Base-by-base conservation (phyloP, 805 yeast genomes). In the Yamadazyma philogaea region DNA sequence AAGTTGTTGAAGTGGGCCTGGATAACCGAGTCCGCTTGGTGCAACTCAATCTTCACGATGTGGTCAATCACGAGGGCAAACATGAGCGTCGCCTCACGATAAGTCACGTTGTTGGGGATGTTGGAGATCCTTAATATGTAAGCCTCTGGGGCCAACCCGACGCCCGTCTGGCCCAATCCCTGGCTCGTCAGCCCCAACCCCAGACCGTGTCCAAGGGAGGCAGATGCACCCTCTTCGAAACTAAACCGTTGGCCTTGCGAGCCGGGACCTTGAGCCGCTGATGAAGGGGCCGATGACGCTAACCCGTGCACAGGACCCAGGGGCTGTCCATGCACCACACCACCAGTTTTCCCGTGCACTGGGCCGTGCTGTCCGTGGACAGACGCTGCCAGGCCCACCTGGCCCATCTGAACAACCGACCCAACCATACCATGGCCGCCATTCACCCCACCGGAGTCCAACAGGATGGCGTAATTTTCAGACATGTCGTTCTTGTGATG, bases 21-120 rank as follows among this genome's bases (percentile, higher is more conserved):
- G 37, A 68, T 55, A 40, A 40, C 37, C 44, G 48, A 39, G 3
- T 43, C 40, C 59, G 40, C 56, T 55, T 56, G 66, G 19, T 63
- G 54, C 30, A 79, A 50, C 42, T 78, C 84, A 31, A 79, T 63
- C 44, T 63, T 70, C 27, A 73, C 49, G 36, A 82, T 55, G 46
- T 70, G 82, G 51, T 82, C 87, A 47, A 70, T 63, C n/a, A 87
- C 85, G 42, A 85, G 63, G 5, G 91, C 75, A 57, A 85, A 85
- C 6, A 85, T 72, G 12, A 82, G 68, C 37, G 75, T 69, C 2
- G 86, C 81, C 59, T 85, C 95, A 58, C 93, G 74, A 27, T 72
- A 50, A 2, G 85, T 60, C 21, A 84, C 66, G 61, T 85, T 88
- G 3, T 62, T 51, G 7, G 95, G 93, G 10, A 82, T 55, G 54